These are phyloP conservation scores for Tetracentron sinense DNA, from an alignment of 164 flowering plant species.

Conservation along the genomic window DNA sequence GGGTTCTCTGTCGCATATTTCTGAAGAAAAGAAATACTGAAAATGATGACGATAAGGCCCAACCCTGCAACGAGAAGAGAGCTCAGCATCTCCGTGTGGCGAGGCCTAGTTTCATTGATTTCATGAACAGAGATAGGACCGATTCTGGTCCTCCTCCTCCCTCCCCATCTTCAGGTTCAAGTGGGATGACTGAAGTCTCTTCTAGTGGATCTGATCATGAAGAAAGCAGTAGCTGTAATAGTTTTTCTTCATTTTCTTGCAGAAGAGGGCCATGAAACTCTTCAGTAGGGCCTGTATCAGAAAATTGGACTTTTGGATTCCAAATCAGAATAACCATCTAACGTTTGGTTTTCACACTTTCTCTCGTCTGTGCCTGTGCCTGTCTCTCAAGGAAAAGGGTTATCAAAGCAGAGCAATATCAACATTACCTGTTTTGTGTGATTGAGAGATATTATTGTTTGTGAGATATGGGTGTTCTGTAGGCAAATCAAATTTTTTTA, in stretches of 20 bases:
- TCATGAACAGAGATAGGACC: conserved; percentile 36
- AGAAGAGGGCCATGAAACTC: neutral
- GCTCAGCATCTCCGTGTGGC: neutral
- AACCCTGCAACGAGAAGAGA: conserved; percentile 1
- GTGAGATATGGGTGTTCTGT: too few relatives aligned
- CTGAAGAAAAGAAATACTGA: conserved; percentile 50
- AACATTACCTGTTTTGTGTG: too few relatives aligned
- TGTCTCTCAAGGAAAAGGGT: too few relatives aligned
- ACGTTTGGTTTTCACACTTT: too few relatives aligned
- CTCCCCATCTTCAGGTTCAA: conserved; percentile 45
- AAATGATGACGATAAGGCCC: conserved; percentile 23
- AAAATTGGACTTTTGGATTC: neutral
- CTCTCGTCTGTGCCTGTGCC: too few relatives aligned
- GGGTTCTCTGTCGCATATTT: conserved; percentile 71
- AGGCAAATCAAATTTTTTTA: too few relatives aligned
- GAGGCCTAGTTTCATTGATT: conserved; percentile 51
- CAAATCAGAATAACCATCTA: conserved; percentile 9
- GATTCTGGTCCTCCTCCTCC: conserved; percentile 35
- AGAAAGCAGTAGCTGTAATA: conserved; percentile 51
- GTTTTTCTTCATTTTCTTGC: conserved; percentile 24
- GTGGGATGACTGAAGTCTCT: conserved; percentile 52
- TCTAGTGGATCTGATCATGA: conserved; percentile 34
- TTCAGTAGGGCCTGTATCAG: neutral
- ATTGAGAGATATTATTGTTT: too few relatives aligned
- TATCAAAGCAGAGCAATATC: too few relatives aligned